Percentiles rank a stretch among this genome's conserved stretches.
Evolutionary conservation across 2,329 filamentous ascomycete species (phyloP).

Genomic region (Pseudogymnoascus sp.): DNA sequence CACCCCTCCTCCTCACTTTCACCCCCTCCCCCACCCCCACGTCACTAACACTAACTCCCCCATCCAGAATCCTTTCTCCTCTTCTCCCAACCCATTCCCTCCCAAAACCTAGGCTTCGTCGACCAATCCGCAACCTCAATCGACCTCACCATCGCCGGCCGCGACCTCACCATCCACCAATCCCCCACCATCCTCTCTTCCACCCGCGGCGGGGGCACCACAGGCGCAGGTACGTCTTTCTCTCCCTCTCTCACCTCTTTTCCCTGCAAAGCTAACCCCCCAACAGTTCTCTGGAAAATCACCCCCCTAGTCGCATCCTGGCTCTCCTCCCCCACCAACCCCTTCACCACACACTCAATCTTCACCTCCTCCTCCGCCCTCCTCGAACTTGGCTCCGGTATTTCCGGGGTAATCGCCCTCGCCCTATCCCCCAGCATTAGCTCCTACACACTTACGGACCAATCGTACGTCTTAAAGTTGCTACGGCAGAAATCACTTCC

Average conservation of each 20-base stretch:
- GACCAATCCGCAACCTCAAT: conserved; percentile 59
- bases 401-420: conserved; percentile 71
- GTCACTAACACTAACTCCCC: neutral
- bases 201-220: conserved; percentile 62
- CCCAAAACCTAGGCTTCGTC: conserved; percentile 76
- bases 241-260: neutral
- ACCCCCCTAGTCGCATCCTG: conserved; percentile 76
- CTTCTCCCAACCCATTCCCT: conserved; percentile 68
- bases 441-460: conserved; percentile 74
- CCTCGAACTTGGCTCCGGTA: conserved; percentile 82
- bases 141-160: conserved; percentile 57
- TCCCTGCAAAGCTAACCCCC: conserved; percentile 8
- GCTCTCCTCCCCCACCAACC: conserved; percentile 57
- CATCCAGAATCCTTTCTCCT: conserved; percentile 74
- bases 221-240: conserved; percentile 50
- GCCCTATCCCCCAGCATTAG: conserved; percentile 52
- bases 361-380: conserved; percentile 49
- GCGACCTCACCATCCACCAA: conserved; percentile 70
- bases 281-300: conserved; percentile 78
- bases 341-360: conserved; percentile 49
- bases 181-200: conserved; percentile 77
- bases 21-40: neutral
- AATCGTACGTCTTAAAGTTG: conserved; percentile 71
- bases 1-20: neutral
- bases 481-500: conserved; percentile 67